These are phyloP conservation scores for Penicillium hordei DNA, from an alignment of 2,329 filamentous ascomycete genomes.

Conservation along the genomic window DNA sequence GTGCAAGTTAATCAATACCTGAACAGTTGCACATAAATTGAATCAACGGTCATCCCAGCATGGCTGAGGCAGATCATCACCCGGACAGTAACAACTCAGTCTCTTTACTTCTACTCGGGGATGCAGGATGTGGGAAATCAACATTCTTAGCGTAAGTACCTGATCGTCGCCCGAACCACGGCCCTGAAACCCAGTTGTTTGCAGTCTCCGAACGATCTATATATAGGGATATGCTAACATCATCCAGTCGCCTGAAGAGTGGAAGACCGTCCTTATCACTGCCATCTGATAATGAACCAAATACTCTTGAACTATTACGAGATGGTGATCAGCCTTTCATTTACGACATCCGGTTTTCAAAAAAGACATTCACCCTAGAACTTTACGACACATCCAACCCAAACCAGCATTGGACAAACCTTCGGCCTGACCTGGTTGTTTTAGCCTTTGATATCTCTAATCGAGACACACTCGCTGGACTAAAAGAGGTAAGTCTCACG, in stretches of 20 bases:
- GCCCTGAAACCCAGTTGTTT: background rate
- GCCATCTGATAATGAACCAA: slow-evolving; percentile 28
- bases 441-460: slow-evolving; percentile 60
- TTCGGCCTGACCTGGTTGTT: slow-evolving; percentile 56
- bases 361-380: slow-evolving; percentile 55
- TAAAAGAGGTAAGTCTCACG: slow-evolving; percentile 40
- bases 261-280: slow-evolving; percentile 7
- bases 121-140: slow-evolving; percentile 61
- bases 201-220: background rate
- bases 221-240: background rate
- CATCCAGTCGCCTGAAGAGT: slow-evolving; percentile 22
- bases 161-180: no score
- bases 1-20: background rate
- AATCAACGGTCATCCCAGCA: background rate
- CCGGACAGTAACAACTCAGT: slow-evolving; percentile 25
- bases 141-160: slow-evolving; percentile 60
- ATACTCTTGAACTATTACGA: slow-evolving; percentile 47
- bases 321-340: slow-evolving; percentile 60
- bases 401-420: slow-evolving; percentile 55
- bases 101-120: slow-evolving; percentile 57
- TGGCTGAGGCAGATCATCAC: slow-evolving; percentile 5
- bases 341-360: slow-evolving; percentile 59
- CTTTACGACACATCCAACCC: slow-evolving; percentile 59
- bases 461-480: slow-evolving; percentile 50
- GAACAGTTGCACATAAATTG: background rate